Percentiles rank a stretch among this genome's conserved stretches.
Evolutionary conservation across 495 filamentous ascomycete genomes (phyloP).

Genomic region (Aspergillus carlsbadensis): DNA sequence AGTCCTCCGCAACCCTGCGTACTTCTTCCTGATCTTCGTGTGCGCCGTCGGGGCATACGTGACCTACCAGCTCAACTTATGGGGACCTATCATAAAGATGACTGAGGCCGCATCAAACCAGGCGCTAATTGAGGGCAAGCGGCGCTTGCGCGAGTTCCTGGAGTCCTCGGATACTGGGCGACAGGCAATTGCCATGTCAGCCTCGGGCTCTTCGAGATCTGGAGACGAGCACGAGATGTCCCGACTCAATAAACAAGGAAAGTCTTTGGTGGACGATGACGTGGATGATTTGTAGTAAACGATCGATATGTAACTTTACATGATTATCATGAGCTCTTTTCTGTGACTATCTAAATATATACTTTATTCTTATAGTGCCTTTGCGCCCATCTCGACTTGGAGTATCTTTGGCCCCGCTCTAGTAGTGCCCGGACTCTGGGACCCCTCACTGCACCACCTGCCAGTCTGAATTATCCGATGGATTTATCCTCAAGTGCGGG

Average conservation of each 20-base stretch:
- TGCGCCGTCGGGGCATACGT: slow-evolving; percentile 75
- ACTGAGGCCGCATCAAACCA: slow-evolving; percentile 83
- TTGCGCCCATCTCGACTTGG: not conserved
- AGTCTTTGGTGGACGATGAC: slow-evolving; percentile 29
- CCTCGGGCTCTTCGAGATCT: slow-evolving; percentile 22
- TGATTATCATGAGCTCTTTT: slow-evolving; percentile 19
- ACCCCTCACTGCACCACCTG: not conserved
- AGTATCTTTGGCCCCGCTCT: not conserved
- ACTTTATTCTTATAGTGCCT: not conserved
- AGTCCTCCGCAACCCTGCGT: slow-evolving; percentile 91
- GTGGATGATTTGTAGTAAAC: slow-evolving; percentile 43
- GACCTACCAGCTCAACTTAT: slow-evolving; percentile 88
- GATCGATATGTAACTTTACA: slow-evolving; percentile 20
- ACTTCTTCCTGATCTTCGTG: slow-evolving; percentile 85
- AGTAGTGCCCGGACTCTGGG: slow-evolving; percentile 13
- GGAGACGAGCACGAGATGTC: slow-evolving; percentile 50
- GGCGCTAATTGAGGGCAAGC: slow-evolving; percentile 84
- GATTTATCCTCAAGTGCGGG: not conserved
- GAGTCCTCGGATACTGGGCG: slow-evolving; percentile 76
- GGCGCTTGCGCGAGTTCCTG: slow-evolving; percentile 81
- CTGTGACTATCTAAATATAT: slow-evolving; percentile 16
- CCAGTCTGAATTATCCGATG: not conserved
- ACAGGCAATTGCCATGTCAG: slow-evolving; percentile 73
- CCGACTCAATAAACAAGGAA: slow-evolving; percentile 34
- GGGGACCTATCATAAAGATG: slow-evolving; percentile 95